Conservation (phyloP, 1,139 yeast genomes). For the Pichia sp. region DNA sequence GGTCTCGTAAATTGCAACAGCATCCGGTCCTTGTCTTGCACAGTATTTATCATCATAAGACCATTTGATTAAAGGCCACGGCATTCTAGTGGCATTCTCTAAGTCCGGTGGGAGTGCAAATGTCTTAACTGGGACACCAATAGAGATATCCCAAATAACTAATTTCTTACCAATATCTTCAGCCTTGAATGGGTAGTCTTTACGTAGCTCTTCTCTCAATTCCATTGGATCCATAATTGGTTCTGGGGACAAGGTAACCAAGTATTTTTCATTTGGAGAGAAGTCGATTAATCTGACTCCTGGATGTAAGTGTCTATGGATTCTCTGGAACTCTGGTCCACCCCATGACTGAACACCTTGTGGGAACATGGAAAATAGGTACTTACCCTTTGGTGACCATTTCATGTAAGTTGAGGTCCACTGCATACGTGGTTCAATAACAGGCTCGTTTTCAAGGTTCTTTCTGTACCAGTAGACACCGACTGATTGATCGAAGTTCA, state of each 20-base stretch:
- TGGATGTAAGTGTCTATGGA: conserved; percentile 80
- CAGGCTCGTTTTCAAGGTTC: conserved; percentile 70
- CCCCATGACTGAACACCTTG: conserved; percentile 98
- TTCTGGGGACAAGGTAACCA: conserved; percentile 86
- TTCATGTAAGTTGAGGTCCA: conserved; percentile 87
- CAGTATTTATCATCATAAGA: conserved; percentile 89
- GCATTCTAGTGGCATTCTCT: conserved; percentile 67
- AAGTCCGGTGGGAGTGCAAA: conserved; percentile 84
- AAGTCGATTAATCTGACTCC: conserved; percentile 87
- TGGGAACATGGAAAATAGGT: conserved; percentile 80
- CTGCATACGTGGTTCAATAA: conserved; percentile 69
- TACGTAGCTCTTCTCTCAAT: conserved; percentile 36
- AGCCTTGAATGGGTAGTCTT: conserved; percentile 75
- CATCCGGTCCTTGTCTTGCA: conserved; percentile 94
- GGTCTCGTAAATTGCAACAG: conserved; percentile 75
- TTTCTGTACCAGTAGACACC: conserved; percentile 87
- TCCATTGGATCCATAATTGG: conserved; percentile 70
- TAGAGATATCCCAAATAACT: conserved; percentile 86
- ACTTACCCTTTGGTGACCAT: conserved; percentile 94
- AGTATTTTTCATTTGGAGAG: conserved; percentile 85
- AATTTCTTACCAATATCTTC: conserved; percentile 91
- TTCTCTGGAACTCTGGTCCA: conserved; percentile 70
- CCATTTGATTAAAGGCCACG: conserved; percentile 99
- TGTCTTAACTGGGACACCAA: conserved; percentile 82
- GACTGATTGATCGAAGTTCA: conserved; percentile 77